Percentiles rank a stretch among this genome's conserved stretches.
phyloP scores from a whole-genome alignment of 768 basidiomycete genomes.

The Serpula lacrymans region DNA sequence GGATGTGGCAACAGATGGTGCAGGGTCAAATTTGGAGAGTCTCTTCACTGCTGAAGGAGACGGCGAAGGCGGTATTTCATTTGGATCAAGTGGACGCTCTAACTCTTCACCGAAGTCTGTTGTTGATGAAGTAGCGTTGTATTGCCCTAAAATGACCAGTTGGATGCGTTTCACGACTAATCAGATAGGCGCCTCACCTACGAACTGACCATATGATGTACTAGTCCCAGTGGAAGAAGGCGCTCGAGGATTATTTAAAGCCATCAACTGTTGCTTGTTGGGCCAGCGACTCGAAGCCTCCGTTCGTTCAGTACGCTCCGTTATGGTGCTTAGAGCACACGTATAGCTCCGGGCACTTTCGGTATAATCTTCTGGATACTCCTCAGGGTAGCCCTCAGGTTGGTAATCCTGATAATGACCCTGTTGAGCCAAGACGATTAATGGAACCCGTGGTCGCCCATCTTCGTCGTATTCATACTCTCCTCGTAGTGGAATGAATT shows the following conservation, averaged over 20 bases:
- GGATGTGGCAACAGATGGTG: conserved; percentile 50
- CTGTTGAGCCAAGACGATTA: conserved; percentile 61
- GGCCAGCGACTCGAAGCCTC: conserved; percentile 52
- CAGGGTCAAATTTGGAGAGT: conserved; percentile 54
- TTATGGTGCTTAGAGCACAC: conserved; percentile 61
- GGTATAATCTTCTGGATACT: conserved; percentile 18
- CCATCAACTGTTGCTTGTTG: conserved; percentile 36
- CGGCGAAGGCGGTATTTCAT: conserved; percentile 61
- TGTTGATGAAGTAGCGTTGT: too few relatives aligned
- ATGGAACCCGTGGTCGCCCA: conserved; percentile 49
- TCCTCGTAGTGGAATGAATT: conserved; percentile 12
- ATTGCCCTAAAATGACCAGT: too few relatives aligned
- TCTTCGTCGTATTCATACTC: conserved; percentile 24
- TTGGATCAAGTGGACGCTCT: conserved; percentile 52
- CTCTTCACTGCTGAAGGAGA: conserved; percentile 63
- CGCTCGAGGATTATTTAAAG: conserved; percentile 39
- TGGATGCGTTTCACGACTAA: neutral
- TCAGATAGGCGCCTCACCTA: conserved; percentile 41
- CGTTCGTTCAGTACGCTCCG: conserved; percentile 64
- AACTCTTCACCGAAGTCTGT: too few relatives aligned
- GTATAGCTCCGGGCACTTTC: conserved; percentile 33
- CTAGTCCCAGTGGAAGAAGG: conserved; percentile 31
- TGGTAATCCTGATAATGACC: conserved; percentile 30
- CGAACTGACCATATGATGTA: conserved; percentile 62
- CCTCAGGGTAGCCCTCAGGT: conserved; percentile 20